These are phyloP conservation scores for Pichia sp. DNA, from an alignment of 1,139 yeast genomes.

Conservation along the genomic window DNA sequence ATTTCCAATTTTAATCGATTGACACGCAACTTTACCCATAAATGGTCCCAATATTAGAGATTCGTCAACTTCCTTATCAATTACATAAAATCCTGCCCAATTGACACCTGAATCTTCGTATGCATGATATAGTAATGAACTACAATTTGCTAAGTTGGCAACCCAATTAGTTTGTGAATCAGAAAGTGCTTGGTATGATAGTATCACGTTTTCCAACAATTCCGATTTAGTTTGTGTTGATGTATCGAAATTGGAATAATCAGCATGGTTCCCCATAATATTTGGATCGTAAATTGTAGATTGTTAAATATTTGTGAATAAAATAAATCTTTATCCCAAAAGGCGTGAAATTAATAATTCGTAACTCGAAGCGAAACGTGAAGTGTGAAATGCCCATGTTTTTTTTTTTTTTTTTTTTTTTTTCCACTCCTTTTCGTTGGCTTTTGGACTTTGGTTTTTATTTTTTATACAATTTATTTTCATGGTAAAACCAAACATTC, in stretches of 20 bases:
- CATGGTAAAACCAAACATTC: no score
- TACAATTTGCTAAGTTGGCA: conserved; percentile 76
- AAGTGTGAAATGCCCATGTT: not conserved
- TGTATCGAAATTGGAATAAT: conserved; percentile 44
- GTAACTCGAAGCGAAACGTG: not conserved
- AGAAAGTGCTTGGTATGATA: conserved; percentile 60
- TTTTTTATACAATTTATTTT: no score
- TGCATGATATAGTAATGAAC: conserved; percentile 84
- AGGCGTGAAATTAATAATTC: not conserved
- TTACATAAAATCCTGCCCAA: conserved; percentile 90
- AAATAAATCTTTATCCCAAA: no score
- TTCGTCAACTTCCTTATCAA: conserved; percentile 31
- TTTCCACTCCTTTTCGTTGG: not conserved
- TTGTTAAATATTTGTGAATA: no score
- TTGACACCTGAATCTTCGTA: conserved; percentile 60
- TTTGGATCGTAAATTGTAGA: not conserved
- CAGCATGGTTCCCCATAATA: conserved; percentile 49
- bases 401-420: not conserved
- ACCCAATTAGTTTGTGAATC: conserved; percentile 74
- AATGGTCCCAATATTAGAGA: conserved; percentile 82
- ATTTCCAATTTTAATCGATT: conserved; percentile 62
- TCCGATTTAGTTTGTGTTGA: conserved; percentile 42
- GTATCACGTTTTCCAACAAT: conserved; percentile 50
- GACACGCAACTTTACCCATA: conserved; percentile 97
- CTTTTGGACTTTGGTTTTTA: not conserved